Evolutionary conservation across 2,329 filamentous ascomycete species (phyloP).

Genomic region (Aureobasidium uvarum): DNA sequence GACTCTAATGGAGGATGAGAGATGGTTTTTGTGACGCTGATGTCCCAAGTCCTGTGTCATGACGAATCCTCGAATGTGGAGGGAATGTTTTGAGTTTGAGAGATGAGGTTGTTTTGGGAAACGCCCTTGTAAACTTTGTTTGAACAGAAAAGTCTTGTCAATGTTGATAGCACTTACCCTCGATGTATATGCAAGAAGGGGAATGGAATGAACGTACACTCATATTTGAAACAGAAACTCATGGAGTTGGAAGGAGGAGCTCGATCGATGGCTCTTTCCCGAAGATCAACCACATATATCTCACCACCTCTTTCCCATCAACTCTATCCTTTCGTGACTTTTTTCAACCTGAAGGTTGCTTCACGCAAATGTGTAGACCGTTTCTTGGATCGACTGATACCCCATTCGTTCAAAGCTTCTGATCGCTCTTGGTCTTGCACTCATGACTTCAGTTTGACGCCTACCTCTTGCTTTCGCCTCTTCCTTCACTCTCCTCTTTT

Average conservation of each 20-base stretch:
- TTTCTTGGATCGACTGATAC: background rate
- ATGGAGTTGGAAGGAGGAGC: background rate
- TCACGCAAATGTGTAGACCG: background rate
- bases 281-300: background rate
- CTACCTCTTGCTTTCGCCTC: background rate
- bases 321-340: background rate
- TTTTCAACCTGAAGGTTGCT: background rate
- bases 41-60: background rate
- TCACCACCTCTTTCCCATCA: background rate
- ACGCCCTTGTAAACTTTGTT: background rate
- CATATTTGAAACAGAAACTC: background rate
- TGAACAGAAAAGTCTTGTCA: background rate
- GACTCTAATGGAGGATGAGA: background rate
- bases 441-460: background rate
- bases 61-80: background rate
- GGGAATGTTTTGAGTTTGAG: background rate
- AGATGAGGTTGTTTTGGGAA: background rate
- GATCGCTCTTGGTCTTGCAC: background rate
- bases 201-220: background rate
- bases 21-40: background rate
- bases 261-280: background rate
- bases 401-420: background rate
- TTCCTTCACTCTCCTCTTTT: background rate
- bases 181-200: too few species aligned
- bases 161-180: background rate